Evolutionary conservation across 73 alveolate genomes (phyloP).

Genomic region (Symbiodinium natans): DNA sequence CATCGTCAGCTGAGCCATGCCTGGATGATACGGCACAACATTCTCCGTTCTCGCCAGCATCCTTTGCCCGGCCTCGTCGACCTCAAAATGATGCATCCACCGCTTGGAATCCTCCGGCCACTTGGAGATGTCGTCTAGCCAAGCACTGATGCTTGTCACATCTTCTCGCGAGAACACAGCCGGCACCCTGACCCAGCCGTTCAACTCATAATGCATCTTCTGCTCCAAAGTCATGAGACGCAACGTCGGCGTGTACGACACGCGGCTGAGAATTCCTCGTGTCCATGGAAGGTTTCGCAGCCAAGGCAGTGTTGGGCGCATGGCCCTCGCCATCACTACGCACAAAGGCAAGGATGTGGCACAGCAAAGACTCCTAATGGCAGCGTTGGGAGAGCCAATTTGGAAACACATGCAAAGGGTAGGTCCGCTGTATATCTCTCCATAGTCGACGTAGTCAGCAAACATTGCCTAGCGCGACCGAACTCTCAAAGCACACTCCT

Average conservation of each 20-base stretch:
- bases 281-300: not conserved
- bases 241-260: not conserved
- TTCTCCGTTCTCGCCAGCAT: not conserved
- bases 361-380: too few relatives aligned
- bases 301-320: too few relatives aligned
- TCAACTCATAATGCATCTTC: not conserved
- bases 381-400: too few relatives aligned
- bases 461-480: too few relatives aligned
- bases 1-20: not conserved
- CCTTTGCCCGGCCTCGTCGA: not conserved
- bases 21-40: not conserved
- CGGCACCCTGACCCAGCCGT: not conserved
- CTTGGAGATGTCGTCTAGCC: not conserved
- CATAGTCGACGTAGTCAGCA: too few relatives aligned
- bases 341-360: too few relatives aligned
- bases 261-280: not conserved
- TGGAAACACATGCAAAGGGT: too few relatives aligned
- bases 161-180: not conserved
- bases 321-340: too few relatives aligned
- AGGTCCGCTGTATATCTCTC: too few relatives aligned
- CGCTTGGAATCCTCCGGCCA: not conserved
- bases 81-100: slow-evolving; percentile 8
- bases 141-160: not conserved
- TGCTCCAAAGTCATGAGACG: not conserved
- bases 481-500: too few relatives aligned